phyloP scores from a whole-genome alignment of 2,329 filamentous ascomycete species.

The Sporothrix brasiliensis region DNA sequence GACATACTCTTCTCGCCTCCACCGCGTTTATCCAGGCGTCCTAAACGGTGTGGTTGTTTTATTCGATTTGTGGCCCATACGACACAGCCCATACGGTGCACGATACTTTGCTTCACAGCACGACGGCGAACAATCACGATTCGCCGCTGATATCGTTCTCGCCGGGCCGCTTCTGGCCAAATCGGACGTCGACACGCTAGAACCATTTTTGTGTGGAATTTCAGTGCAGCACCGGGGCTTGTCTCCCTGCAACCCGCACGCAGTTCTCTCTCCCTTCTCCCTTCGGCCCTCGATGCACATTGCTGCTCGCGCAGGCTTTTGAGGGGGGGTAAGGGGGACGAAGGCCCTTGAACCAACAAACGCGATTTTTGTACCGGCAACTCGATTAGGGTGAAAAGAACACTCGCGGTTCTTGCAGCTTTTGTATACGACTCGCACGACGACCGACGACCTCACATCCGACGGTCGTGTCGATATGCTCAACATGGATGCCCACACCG shows the following conservation, averaged over 20 bases:
- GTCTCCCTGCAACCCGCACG: conserved; percentile 10
- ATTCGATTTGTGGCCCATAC: not conserved
- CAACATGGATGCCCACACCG: not conserved
- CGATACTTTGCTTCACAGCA: not conserved
- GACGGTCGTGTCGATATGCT: conserved; percentile 6
- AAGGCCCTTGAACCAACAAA: not conserved
- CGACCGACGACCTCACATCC: not conserved
- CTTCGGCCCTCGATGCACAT: conserved; percentile 30
- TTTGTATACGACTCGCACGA: not conserved
- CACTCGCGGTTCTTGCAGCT: not conserved
- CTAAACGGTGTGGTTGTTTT: not conserved
- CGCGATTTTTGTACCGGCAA: not conserved
- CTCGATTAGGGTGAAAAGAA: not conserved
- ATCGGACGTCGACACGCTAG: not conserved
- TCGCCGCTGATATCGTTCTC: not conserved
- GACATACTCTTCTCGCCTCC: not conserved
- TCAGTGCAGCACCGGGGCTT: not conserved
- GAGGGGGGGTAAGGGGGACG: conserved; percentile 30
- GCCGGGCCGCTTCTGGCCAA: not conserved
- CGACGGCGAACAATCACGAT: not conserved
- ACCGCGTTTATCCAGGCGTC: conserved; percentile 16
- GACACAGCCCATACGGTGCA: not conserved
- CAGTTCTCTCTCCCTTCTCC: conserved; percentile 23
- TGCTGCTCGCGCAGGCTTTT: conserved; percentile 28
- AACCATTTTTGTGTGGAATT: not conserved